Percentiles rank a stretch among this genome's conserved stretches.
These are phyloP conservation scores for Sarcocystis neurona DNA, from an alignment of 169 alveolate species.

Conservation along the genomic window DNA sequence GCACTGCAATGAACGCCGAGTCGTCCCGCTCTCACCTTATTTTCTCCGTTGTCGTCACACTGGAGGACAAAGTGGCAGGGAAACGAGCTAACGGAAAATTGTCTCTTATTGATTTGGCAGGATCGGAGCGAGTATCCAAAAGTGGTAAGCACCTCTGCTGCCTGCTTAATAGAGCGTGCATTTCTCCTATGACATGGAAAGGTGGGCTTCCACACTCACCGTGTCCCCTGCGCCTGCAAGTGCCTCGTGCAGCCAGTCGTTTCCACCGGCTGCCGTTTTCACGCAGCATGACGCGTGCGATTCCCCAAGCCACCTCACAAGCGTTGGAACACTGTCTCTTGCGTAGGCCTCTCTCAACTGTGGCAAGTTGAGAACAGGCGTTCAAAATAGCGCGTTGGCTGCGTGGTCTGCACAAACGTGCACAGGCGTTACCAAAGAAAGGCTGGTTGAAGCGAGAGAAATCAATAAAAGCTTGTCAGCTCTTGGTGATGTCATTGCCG, in stretches of 20 bases:
- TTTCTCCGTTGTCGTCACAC: conserved; percentile 77
- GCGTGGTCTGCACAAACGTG: too few species aligned
- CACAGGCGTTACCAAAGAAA: conserved; percentile 66
- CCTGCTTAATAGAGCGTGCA: not conserved
- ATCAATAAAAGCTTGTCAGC: conserved; percentile 87
- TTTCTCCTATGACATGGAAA: too few species aligned
- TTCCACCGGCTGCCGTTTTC: too few species aligned
- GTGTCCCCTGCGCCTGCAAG: too few species aligned
- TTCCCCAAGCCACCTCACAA: too few species aligned
- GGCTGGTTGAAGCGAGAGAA: conserved; percentile 83
- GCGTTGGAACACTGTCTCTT: too few species aligned
- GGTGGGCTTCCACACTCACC: too few species aligned
- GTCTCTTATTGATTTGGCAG: conserved; percentile 90
- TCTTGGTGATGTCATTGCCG: conserved; percentile 89
- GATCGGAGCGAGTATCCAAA: conserved; percentile 81
- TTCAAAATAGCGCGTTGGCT: too few species aligned
- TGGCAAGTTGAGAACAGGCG: too few species aligned
- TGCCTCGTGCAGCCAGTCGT: too few species aligned
- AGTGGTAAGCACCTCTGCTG: conserved; percentile 26
- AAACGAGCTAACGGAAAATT: conserved; percentile 82
- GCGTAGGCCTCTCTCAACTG: too few species aligned
- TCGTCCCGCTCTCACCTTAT: conserved; percentile 87
- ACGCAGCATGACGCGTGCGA: too few species aligned
- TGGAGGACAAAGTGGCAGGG: conserved; percentile 74
- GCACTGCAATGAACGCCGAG: conserved; percentile 86